phyloP scores from a whole-genome alignment of 257 asterid genomes.

The Verbena officinalis region DNA sequence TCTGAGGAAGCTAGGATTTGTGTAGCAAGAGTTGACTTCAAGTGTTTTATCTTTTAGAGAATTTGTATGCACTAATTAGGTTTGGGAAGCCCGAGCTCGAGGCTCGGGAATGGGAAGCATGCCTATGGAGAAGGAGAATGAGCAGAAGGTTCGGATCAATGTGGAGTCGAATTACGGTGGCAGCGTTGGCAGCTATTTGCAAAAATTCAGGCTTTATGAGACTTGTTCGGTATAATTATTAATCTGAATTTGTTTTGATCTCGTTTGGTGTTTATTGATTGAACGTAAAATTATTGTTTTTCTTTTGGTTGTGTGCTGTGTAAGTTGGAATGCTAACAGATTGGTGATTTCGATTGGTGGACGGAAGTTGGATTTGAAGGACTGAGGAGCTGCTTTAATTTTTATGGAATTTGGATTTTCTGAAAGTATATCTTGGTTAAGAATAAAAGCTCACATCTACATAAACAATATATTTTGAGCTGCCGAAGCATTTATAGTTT shows the following conservation, averaged over 20 bases:
- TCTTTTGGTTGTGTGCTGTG: slow-evolving; percentile 5
- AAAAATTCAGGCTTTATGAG: slow-evolving; percentile 83
- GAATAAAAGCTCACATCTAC: not conserved
- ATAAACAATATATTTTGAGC: slow-evolving; percentile 4
- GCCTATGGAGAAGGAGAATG: slow-evolving; percentile 50
- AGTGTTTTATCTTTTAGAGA: slow-evolving; percentile 13
- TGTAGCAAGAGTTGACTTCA: slow-evolving; percentile 39
- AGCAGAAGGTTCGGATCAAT: slow-evolving; percentile 33
- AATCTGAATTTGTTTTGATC: slow-evolving; percentile 1
- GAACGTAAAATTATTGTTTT: slow-evolving; percentile 20
- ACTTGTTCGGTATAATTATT: slow-evolving; percentile 74
- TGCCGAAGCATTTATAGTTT: slow-evolving; percentile 11
- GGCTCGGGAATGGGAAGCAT: slow-evolving; percentile 58
- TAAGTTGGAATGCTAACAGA: not conserved
- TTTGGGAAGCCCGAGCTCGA: slow-evolving; percentile 39
- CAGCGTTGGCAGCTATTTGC: slow-evolving; percentile 40
- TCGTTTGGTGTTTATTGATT: slow-evolving; percentile 26
- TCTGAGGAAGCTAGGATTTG: slow-evolving; percentile 35
- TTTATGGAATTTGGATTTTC: slow-evolving; percentile 10
- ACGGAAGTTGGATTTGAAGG: slow-evolving; percentile 5
- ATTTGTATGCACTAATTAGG: slow-evolving; percentile 38
- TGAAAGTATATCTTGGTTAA: not conserved
- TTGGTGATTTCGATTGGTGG: slow-evolving; percentile 31
- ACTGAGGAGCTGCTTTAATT: slow-evolving; percentile 10
- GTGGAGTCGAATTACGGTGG: slow-evolving; percentile 32